phyloP scores from a whole-genome alignment of 1,139 yeast genomes.

The Candida frijolesensis region DNA sequence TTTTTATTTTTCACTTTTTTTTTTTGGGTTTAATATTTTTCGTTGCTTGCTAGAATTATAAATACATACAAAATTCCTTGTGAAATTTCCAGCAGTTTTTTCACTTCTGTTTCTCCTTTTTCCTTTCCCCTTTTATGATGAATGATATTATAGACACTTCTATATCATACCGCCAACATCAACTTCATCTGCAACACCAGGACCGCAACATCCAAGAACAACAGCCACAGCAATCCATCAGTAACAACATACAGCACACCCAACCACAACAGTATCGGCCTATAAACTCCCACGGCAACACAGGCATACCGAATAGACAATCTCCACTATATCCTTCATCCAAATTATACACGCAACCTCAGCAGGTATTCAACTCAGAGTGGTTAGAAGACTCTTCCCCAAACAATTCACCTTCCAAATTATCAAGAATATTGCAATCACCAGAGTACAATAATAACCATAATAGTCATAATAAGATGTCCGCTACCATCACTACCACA shows the following conservation, averaged over 20 bases:
- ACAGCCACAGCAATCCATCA: neutral
- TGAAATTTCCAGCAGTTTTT: neutral
- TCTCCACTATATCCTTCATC: constrained; percentile 16
- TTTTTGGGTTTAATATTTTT: neutral
- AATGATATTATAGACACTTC: neutral
- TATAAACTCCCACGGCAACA: neutral
- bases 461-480: constrained; percentile 11
- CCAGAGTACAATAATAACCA: constrained; percentile 10
- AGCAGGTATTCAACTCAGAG: constrained; percentile 33
- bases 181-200: neutral
- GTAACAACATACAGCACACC: neutral
- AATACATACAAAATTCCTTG: neutral
- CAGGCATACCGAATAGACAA: constrained; percentile 7
- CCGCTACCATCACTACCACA: constrained; percentile 17
- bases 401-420: constrained; percentile 26
- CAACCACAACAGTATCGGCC: constrained; percentile 1
- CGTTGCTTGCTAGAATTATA: neutral
- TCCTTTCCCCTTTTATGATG: neutral
- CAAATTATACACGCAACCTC: constrained; percentile 20
- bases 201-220: neutral
- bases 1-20: neutral
- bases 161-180: neutral
- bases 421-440: constrained; percentile 12
- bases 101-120: neutral
- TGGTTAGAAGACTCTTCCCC: constrained; percentile 40